Percentiles rank a stretch among this genome's conserved stretches.
phyloP scores from a whole-genome alignment of 75 land plant genomes.

The Pinus taeda region DNA sequence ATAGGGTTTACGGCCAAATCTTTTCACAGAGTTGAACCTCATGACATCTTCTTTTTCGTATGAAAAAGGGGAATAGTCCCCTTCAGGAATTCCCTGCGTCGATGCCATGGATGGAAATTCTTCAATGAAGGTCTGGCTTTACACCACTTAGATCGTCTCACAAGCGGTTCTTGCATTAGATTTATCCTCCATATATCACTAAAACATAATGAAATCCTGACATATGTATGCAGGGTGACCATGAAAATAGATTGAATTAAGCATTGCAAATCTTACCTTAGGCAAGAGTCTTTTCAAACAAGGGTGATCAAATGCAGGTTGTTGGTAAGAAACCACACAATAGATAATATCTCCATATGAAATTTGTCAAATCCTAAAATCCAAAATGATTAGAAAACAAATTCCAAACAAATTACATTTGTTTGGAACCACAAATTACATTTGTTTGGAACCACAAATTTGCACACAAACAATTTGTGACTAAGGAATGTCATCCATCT shows the following conservation, averaged over 20 bases:
- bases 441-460: no score
- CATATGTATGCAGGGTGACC: background rate
- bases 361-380: slow-evolving; percentile 33
- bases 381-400: no score
- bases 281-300: slow-evolving; percentile 53
- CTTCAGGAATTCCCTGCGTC: slow-evolving; percentile 63
- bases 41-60: slow-evolving; percentile 63
- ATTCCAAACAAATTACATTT: no score
- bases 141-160: slow-evolving; percentile 38
- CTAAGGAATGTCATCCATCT: no score
- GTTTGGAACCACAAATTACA: no score
- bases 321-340: slow-evolving; percentile 56
- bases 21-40: slow-evolving; percentile 49
- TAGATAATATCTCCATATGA: slow-evolving; percentile 85
- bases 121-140: slow-evolving; percentile 9
- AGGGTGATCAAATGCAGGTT: slow-evolving; percentile 95
- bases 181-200: background rate
- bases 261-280: slow-evolving; percentile 25
- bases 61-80: slow-evolving; percentile 86
- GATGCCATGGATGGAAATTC: slow-evolving; percentile 59
- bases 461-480: no score
- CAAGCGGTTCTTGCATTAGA: slow-evolving; percentile 47
- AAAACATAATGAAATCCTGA: background rate
- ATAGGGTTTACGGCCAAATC: slow-evolving; percentile 54
- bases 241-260: background rate